Percentiles rank a stretch among this genome's conserved stretches.
Evolutionary conservation across 768 basidiomycete species (phyloP).

Genomic region (Rhodotorula toruloides): DNA sequence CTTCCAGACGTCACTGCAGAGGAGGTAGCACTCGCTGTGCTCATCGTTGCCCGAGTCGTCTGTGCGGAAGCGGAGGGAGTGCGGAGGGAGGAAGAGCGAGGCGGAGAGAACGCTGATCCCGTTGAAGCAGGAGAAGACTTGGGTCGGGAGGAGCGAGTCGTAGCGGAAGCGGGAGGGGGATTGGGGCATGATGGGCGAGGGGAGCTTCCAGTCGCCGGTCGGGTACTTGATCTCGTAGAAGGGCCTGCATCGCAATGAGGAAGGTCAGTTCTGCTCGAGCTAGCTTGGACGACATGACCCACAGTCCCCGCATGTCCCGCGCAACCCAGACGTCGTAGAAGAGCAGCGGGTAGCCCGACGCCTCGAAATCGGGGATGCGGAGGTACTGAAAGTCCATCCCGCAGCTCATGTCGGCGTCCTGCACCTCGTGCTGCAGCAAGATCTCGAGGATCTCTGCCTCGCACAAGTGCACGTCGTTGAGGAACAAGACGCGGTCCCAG

Average conservation of each 20-base stretch:
- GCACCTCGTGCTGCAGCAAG: conserved; percentile 46
- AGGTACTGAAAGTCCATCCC: conserved; percentile 47
- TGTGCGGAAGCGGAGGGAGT: conserved; percentile 45
- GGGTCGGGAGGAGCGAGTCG: conserved; percentile 43
- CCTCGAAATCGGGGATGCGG: conserved; percentile 15
- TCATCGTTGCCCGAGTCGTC: background rate
- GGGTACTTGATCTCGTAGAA: conserved; percentile 38
- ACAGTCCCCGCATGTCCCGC: conserved; percentile 42
- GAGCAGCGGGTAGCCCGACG: conserved; percentile 28
- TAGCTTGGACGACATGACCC: background rate
- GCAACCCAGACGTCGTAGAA: conserved; percentile 48
- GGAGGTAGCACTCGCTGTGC: conserved; percentile 19
- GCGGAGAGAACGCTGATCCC: conserved; percentile 36
- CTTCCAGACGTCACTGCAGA: conserved; percentile 13
- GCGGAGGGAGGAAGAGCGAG: conserved; percentile 44
- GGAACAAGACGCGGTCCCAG: conserved; percentile 44
- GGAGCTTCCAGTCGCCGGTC: conserved; percentile 19
- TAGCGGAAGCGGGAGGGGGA: conserved; percentile 33
- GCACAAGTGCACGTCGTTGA: conserved; percentile 47
- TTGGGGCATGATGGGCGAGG: conserved; percentile 17
- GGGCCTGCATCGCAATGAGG: conserved; percentile 10
- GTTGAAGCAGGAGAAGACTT: conserved; percentile 47
- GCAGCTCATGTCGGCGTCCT: conserved; percentile 47
- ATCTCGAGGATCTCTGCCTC: conserved; percentile 45
- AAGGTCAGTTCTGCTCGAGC: conserved; percentile 8